phyloP scores from a whole-genome alignment of 345 rosid species.

The Firmiana major region DNA sequence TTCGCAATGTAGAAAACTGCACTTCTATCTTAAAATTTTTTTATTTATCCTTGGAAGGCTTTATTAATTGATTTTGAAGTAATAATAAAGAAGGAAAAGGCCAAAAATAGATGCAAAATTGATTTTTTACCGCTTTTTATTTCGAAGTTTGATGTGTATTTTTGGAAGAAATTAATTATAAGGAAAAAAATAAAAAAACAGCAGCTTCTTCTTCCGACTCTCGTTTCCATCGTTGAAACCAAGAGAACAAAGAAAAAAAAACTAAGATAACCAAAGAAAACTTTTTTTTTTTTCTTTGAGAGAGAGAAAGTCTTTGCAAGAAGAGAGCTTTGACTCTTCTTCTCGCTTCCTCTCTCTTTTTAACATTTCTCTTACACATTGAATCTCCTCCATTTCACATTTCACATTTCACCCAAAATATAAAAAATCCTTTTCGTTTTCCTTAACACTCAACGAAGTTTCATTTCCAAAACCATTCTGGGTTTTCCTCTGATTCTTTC shows the following conservation, averaged over 20 bases:
- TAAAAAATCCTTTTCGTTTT: neutral
- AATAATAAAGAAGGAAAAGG: neutral
- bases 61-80: too few species aligned
- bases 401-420: neutral
- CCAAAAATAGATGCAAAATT: neutral
- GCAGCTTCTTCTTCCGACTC: too few species aligned
- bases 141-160: neutral
- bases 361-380: neutral
- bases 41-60: too few species aligned
- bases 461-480: constrained; percentile 11
- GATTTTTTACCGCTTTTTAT: neutral
- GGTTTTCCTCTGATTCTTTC: neutral
- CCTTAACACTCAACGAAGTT: neutral
- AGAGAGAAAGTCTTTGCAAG: neutral
- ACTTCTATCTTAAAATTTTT: too few species aligned
- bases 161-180: too few species aligned
- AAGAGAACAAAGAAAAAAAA: neutral
- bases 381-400: neutral
- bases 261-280: too few species aligned
- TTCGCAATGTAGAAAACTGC: too few species aligned
- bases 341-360: neutral
- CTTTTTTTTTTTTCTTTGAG: too few species aligned
- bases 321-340: constrained; percentile 23
- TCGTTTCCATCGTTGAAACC: constrained; percentile 3
- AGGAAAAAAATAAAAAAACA: too few species aligned